phyloP scores from a whole-genome alignment of 1,139 yeast species.

The Pneumocystis wakefieldiae region DNA sequence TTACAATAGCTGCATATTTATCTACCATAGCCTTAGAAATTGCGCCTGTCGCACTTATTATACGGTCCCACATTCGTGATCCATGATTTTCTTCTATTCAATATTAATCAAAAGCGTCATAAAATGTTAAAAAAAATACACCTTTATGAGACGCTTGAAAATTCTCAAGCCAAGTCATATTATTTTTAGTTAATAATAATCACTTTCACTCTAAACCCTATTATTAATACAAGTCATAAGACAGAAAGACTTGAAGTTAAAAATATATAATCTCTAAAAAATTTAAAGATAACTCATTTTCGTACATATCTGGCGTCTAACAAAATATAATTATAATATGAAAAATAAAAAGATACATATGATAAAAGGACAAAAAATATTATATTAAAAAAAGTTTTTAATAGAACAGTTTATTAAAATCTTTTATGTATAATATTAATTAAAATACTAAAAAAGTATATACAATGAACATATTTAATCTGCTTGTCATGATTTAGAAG shows the following conservation, averaged over 20 bases:
- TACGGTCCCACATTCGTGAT: background rate
- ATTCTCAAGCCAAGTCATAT: background rate
- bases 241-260: background rate
- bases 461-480: no score
- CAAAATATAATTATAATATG: no score
- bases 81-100: background rate
- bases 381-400: no score
- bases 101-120: background rate
- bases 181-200: background rate
- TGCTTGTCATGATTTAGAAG: no score
- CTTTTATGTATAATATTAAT: no score
- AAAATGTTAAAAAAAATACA: background rate
- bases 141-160: background rate
- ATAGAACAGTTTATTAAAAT: no score
- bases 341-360: no score
- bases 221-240: background rate
- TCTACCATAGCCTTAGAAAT: background rate
- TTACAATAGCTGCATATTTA: background rate
- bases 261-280: background rate
- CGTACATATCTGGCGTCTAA: no score
- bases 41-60: background rate
- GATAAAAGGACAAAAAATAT: no score
- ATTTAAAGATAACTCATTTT: no score
- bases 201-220: background rate
- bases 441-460: no score